Conservation (phyloP, 768 basidiomycete species). For the Infundibulicybe gibba region DNA sequence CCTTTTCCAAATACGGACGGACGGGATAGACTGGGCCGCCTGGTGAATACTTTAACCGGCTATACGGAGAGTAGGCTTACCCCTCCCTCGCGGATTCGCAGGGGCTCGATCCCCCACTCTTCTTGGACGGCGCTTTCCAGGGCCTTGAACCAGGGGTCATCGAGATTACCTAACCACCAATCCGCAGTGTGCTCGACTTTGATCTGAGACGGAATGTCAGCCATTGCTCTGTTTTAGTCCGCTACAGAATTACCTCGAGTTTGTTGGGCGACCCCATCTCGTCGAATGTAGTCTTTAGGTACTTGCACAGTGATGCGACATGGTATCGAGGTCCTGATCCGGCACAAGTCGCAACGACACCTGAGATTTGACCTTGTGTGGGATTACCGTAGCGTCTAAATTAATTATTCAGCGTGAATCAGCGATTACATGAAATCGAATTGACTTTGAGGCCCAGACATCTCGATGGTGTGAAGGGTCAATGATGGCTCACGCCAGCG, state of each 20-base stretch:
- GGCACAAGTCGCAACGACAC: constrained; percentile 93
- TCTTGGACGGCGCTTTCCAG: constrained; percentile 79
- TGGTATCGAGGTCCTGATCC: constrained; percentile 77
- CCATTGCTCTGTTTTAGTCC: background rate
- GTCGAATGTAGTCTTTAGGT: constrained; percentile 58
- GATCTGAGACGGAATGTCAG: constrained; percentile 50
- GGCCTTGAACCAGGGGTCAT: constrained; percentile 82
- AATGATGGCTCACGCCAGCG: constrained; percentile 91
- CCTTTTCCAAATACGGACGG: constrained; percentile 89
- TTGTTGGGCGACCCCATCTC: constrained; percentile 63
- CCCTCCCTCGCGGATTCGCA: constrained; percentile 92
- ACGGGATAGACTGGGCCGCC: constrained; percentile 76
- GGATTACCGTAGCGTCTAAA: constrained; percentile 85
- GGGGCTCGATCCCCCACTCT: constrained; percentile 84
- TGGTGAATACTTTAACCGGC: constrained; percentile 5
- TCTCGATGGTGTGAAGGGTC: constrained; percentile 81
- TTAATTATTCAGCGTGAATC: background rate
- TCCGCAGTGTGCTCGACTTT: constrained; percentile 80
- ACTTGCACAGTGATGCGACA: constrained; percentile 58
- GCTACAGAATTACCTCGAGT: constrained; percentile 48
- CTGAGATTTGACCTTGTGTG: constrained; percentile 76
- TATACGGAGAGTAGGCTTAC: constrained; percentile 38
- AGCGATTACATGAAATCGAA: constrained; percentile 3
- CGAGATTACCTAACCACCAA: constrained; percentile 94
- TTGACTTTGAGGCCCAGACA: constrained; percentile 79